Conservation (phyloP, 257 asterid genomes). For the Jasminum sambac region DNA sequence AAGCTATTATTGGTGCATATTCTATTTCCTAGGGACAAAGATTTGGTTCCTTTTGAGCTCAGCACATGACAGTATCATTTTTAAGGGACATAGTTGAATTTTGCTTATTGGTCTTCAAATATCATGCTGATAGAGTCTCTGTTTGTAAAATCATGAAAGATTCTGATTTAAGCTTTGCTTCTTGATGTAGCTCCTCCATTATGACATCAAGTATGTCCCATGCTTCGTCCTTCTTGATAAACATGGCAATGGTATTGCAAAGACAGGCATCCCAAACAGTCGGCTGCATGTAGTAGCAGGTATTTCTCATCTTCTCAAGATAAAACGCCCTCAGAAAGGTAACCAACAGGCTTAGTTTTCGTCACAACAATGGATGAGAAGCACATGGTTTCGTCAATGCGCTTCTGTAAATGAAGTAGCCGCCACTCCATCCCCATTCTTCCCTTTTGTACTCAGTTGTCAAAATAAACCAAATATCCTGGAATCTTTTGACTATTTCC, state of each 20-base stretch:
- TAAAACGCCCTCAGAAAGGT: constrained; percentile 39
- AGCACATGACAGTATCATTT: not conserved
- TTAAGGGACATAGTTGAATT: constrained; percentile 17
- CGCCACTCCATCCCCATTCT: not conserved
- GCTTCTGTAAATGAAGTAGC: not conserved
- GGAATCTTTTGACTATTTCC: not conserved
- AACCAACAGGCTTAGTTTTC: not conserved
- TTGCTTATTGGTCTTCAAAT: not conserved
- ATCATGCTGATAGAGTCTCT: not conserved
- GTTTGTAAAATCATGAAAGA: not conserved
- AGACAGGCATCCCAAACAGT: constrained; percentile 75
- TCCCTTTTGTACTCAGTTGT: not conserved
- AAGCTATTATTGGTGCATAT: not conserved
- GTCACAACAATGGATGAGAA: constrained; percentile 3
- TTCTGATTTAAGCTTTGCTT: constrained; percentile 3
- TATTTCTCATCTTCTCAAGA: constrained; percentile 74
- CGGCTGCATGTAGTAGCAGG: constrained; percentile 79
- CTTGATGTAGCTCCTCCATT: constrained; percentile 68
- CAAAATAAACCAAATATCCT: not conserved
- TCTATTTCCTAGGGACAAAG: not conserved
- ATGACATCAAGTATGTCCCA: constrained; percentile 82
- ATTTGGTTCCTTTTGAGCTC: not conserved
- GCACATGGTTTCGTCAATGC: not conserved
- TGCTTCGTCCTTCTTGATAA: constrained; percentile 81
- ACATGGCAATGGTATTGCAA: constrained; percentile 72